Evolutionary conservation across 805 yeast genomes (phyloP), one percentile per base, ranked within the genome.

Genomic region (Candida oleophila): DNA sequence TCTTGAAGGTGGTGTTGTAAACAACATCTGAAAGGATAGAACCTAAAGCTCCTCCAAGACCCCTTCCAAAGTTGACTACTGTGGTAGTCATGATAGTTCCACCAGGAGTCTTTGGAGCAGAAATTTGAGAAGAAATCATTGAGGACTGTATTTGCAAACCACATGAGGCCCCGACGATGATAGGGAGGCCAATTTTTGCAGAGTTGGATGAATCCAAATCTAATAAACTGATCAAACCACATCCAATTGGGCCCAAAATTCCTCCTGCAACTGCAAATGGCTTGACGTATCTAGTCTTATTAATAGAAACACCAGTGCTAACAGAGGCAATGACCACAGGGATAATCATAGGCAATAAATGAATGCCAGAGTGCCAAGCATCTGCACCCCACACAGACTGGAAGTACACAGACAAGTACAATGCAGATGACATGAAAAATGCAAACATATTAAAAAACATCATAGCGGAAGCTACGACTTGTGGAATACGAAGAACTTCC

Each of bases 71-170:
- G 50, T 70, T 68, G 47, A 76, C 46, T 42, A 71, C 64, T 0
- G 81, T 60, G 3, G 82, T 77, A 2, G 78, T 67, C 59, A 78
- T 56, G 41, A 80, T 76, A 4, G 69, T 66, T 2, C 76, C 70
- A 14, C 83, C 84, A 4, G 77, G 70, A 1, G 66, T 58, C 49
- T 78, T 75, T 30, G 85, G 82, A 9, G 81, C 80, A 19, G 69
- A 61, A 7, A 80, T 57, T 53, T 80, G 82, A 1, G 77, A 67
- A 1, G 74, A 57, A 28, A 77, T 55, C 41, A 77, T 61, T 14
- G 69, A 52, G 1, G 79, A 63, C 56, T 80, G 83, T 56, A 78
- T 62, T 44, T 61, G 65, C 14, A 76, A 28, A 2, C 86, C 87
- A 38, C 71, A 58, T 0, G 77, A 68, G 3, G 73, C 61, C 21